These are phyloP conservation scores for Populus pruinosa DNA, from an alignment of 345 rosid species.

Conservation along the genomic window DNA sequence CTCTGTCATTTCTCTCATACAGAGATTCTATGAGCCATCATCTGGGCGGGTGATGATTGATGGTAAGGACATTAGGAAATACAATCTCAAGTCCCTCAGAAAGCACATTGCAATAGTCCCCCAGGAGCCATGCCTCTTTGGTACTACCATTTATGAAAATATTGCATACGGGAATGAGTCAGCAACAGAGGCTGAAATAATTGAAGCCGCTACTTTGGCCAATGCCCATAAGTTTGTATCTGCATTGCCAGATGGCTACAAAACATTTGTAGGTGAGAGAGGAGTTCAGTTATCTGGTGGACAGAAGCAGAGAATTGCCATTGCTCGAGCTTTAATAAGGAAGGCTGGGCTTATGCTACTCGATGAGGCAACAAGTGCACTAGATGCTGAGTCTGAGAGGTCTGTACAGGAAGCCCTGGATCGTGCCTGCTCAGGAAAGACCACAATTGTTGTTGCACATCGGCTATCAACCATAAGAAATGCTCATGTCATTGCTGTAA, in stretches of 20 bases:
- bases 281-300: conserved; percentile 98
- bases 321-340: conserved; percentile 77
- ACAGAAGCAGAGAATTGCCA: conserved; percentile 85
- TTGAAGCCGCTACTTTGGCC: conserved; percentile 87
- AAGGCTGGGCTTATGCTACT: conserved; percentile 89
- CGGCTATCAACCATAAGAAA: conserved; percentile 83
- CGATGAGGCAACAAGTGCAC: conserved; percentile 96
- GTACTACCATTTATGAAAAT: conserved; percentile 74
- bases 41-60: conserved; percentile 88
- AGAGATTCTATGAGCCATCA: conserved; percentile 83
- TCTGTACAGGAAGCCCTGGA: conserved; percentile 93
- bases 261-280: conserved; percentile 80
- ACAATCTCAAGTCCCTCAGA: conserved; percentile 85
- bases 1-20: conserved; percentile 77
- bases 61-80: conserved; percentile 88
- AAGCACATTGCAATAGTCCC: conserved; percentile 89
- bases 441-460: conserved; percentile 87
- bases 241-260: conserved; percentile 73
- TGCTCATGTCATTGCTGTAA: conserved; percentile 81
- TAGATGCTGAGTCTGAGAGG: conserved; percentile 88
- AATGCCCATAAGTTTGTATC: conserved; percentile 91
- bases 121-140: conserved; percentile 94
- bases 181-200: conserved; percentile 82
- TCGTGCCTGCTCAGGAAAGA: conserved; percentile 86
- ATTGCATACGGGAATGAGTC: conserved; percentile 88